Base-by-base conservation (phyloP, 2,329 filamentous ascomycete genomes). In the Alternaria gansuensis region DNA sequence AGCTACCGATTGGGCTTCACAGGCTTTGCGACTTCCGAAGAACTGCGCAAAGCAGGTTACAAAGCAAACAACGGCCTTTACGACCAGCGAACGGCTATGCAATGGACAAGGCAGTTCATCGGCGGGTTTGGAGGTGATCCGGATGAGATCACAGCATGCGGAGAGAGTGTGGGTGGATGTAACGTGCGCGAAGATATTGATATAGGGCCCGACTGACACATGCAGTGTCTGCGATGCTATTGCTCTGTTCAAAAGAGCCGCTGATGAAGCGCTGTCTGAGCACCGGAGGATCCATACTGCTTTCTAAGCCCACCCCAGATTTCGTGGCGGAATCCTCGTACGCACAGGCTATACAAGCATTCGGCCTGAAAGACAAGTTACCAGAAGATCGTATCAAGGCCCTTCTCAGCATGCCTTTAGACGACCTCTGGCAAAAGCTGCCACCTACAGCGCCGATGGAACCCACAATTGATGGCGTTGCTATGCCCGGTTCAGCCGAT, bases 121-220 rank as follows among this genome's bases (percentile, higher is more conserved):
- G 52, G 59, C 17, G 74, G 73, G 0, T 80, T 80, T 52, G 78
- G 78, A 3, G 78, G 78, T 10, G 63, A 80, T 52, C 63, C 76
- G 10, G 68, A 74, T 9, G 72, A 77, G 44, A 69, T 80, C 9
- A 80, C 78, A 0, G 64, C 78, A 6, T 71, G 79, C n/a, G 83
- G 83, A 14, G 79, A 84, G 63, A 82, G 79, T 46, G 81, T 81
- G 5, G 83, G 83, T 31, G 82, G 74, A n/a, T 72, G 81, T 79
- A 71, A 71, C 64, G 77, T 64, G 13, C 8, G 4, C 2, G 11
- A 26, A 28, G 1, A 26, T 4, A 8, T 21, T n/a, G n/a, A 21
- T 3, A 0, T 17, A 10, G 24, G 29, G 0, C 21, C n/a, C 4
- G 34, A 49, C 60, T 67, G 34, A 66, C 37, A 5, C 2, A 3